Conservation (phyloP, 116 monocot species). For the Iris pallida region DNA sequence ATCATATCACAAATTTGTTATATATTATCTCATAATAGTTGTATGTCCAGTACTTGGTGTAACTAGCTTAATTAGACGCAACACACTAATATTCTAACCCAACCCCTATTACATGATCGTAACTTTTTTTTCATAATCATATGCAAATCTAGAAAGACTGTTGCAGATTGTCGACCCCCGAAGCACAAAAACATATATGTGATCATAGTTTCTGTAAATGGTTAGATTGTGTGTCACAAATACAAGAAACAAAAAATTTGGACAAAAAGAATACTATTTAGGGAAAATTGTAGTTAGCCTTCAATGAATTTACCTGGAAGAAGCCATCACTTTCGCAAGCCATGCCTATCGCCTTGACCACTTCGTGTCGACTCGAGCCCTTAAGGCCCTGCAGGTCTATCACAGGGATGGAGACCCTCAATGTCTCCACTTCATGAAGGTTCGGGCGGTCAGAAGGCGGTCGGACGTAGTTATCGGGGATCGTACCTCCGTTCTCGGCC, state of each 20-base stretch:
- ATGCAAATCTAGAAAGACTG: too few relatives aligned
- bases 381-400: slow-evolving; percentile 24
- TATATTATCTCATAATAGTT: too few relatives aligned
- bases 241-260: neutral
- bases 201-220: too few relatives aligned
- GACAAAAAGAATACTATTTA: too few relatives aligned
- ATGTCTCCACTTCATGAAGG: slow-evolving; percentile 11
- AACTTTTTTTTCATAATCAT: too few relatives aligned
- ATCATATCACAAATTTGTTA: too few relatives aligned
- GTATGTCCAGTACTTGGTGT: too few relatives aligned
- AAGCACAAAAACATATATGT: too few relatives aligned
- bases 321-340: slow-evolving; percentile 36
- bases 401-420: slow-evolving; percentile 18
- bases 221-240: slow-evolving; percentile 7
- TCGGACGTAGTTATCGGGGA: slow-evolving; percentile 19
- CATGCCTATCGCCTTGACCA: slow-evolving; percentile 9
- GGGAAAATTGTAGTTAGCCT: neutral
- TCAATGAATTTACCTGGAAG: slow-evolving; percentile 15
- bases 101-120: too few relatives aligned
- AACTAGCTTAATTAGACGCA: too few relatives aligned
- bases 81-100: too few relatives aligned
- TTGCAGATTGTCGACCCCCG: too few relatives aligned
- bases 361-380: neutral
- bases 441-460: slow-evolving; percentile 19
- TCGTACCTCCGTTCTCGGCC: neutral